Evolutionary conservation across 2,329 filamentous ascomycete species (phyloP), one percentile per base, ranked within the genome.

Genomic region (Neofusicoccum parvum): DNA sequence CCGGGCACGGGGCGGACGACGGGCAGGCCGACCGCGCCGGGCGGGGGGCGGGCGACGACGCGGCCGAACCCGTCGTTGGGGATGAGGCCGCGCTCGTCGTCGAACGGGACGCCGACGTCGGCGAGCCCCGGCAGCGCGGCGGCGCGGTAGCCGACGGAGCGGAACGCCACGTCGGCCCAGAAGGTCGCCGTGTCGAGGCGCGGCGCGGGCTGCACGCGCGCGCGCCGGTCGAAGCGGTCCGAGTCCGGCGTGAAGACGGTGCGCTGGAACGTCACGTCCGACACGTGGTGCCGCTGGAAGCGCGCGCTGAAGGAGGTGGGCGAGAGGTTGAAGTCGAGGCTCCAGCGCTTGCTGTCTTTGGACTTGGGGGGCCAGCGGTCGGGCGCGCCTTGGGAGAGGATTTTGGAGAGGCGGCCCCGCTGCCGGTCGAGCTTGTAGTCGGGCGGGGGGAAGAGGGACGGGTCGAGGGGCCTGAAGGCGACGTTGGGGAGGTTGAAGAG

Each of bases 81-180:
- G 53, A 99, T 90, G 20, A 94, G 85, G 4, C 94, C 95, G 2
- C 86, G 85, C 7, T 81, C 81, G 1, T 85, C 78, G 74, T 98
- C 89, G 73, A 99, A 99, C 9, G 88, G 87, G 49, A 97, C 87
- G 2, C 89, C 89, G 0, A 94, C 80, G 4, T 90, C 86, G 1
- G 83, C 78, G 69, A 98, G 90, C 0, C 92, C 94, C 0, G 88
- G 85, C 0, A 99, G 80, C 0, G 92, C 83, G 37, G 90, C 85
- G 0, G 93, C 94, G 71, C 92, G 92, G 80, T 99, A 99, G 6
- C 95, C 95, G 49, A 99, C 94, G n/a, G 92, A 96, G 17, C 93
- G 88, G 79, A 99, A 97, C 15, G 92, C 93, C 3, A 94, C 75
- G 5, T 88, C 85, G 0, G 92, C 88, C 0, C 87, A 82, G 5